Conservation (phyloP, 495 filamentous ascomycete genomes). For the Penicillium parvum region DNA sequence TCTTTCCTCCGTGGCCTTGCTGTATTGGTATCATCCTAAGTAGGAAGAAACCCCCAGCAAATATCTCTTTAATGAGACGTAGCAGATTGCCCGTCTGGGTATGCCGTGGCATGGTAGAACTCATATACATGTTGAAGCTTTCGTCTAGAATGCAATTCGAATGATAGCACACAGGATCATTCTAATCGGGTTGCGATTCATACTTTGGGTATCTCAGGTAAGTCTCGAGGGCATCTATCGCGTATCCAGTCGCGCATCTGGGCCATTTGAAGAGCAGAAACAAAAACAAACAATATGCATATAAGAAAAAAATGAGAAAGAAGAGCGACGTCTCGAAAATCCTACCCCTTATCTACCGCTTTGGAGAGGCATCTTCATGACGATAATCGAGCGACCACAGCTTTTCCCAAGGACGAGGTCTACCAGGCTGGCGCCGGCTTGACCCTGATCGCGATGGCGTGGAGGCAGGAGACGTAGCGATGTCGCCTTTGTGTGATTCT, state of each 20-base stretch:
- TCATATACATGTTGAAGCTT: no score
- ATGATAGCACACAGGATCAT: no score
- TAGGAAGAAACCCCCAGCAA: no score
- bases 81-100: no score
- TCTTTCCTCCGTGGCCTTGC: not conserved
- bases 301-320: constrained; percentile 8
- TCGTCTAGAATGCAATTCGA: no score
- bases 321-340: not conserved
- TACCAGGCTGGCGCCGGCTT: constrained; percentile 19
- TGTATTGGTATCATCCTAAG: no score
- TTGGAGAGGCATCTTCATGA: constrained; percentile 31
- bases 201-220: no score
- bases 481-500: not conserved
- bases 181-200: no score
- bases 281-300: constrained; percentile 8
- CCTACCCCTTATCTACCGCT: not conserved
- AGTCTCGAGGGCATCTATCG: no score
- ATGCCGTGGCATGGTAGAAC: no score
- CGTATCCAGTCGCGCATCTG: no score
- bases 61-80: not conserved
- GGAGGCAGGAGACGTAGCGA: constrained; percentile 7
- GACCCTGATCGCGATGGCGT: constrained; percentile 22
- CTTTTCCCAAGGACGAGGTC: constrained; percentile 49
- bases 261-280: constrained; percentile 1
- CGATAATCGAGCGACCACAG: constrained; percentile 50